Evolutionary conservation across 306 rosid species (phyloP), one percentile per base, ranked within the genome.

Genomic region (Acacia acuminata): DNA sequence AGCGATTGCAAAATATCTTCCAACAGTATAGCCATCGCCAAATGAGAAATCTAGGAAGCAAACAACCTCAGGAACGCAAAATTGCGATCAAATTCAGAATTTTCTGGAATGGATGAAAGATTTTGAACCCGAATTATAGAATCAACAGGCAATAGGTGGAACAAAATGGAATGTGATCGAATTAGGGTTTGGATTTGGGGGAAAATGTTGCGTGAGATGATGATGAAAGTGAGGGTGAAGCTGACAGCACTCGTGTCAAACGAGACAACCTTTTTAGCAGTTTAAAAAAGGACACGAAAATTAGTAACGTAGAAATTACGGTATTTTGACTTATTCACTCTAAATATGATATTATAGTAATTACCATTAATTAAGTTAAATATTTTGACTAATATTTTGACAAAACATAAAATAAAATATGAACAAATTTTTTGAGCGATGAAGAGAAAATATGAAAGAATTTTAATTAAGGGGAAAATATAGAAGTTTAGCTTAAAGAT

Each of bases 1-100:
- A 95, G n/a, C 47, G 97, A 90, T 42, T 82, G 89, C 65, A 90
- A 81, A 16, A 95, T 82, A 40, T 92, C 98, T 25, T 90, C 94
- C 87, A 93, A 58, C 64, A 90, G 84, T 78, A 89, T 55, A 73
- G 98, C 86, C 98, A 96, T 94, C 22, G 16, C 38, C 6, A 17
- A 56, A 80, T 13, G 40, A 69, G 77, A 84, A 79, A 76, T 79
- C 89, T 78, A 75, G 56, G 43, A 38, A n/a, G 22, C 17, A 48
- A 24, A 44, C 22, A 45, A 72, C 50, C 58, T 10, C 20, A 5
- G 17, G 55, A 10, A 16, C 30, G 68, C 32, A 51, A 73, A 56
- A 60, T 19, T 56, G 45, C 22, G 77, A 67, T 11, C 51, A 36
- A 38, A 64, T 36, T 40, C 17, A 38, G 40, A 11, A 3, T 63